A percentile compares a stretch with the other conserved stretches of the same genome.
These are phyloP conservation scores for Scheffersomyces illinoinensis DNA, from an alignment of 1,139 yeast genomes.

Conservation along the genomic window DNA sequence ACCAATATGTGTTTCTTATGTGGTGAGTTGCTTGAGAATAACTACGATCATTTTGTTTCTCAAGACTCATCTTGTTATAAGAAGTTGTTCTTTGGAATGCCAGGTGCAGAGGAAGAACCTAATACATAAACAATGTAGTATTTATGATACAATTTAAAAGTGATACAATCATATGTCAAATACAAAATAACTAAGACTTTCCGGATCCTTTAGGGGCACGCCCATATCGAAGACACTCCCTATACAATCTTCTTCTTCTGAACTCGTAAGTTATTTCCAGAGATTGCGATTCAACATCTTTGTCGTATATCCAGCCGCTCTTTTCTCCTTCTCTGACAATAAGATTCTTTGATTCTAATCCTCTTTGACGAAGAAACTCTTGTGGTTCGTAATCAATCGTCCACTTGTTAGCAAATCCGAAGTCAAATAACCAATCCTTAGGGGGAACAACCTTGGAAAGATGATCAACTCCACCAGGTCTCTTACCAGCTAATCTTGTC, in stretches of 20 bases:
- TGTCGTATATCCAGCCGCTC: conserved; percentile 48
- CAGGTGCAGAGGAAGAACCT: conserved; percentile 25
- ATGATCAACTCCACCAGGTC: conserved; percentile 64
- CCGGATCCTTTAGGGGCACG: conserved; percentile 11
- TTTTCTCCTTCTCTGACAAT: conserved; percentile 37
- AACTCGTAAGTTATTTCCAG: conserved; percentile 36
- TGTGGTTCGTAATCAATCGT: conserved; percentile 54
- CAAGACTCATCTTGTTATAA: conserved; percentile 48
- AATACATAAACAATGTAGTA: background rate
- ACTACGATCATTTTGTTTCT: conserved; percentile 54
- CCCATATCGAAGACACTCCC: conserved; percentile 50
- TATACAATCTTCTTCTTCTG: conserved; percentile 54
- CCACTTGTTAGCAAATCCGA: conserved; percentile 63
- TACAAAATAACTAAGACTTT: conserved; percentile 3
- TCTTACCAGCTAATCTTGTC: conserved; percentile 53
- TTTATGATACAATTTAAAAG: background rate
- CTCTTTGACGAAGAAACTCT: conserved; percentile 55
- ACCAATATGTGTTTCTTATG: conserved; percentile 60
- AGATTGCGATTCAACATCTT: conserved; percentile 17
- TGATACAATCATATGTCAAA: background rate
- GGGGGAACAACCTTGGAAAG: conserved; percentile 68
- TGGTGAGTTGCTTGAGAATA: conserved; percentile 38
- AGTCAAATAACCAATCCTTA: conserved; percentile 69
- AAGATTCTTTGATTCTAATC: conserved; percentile 20
- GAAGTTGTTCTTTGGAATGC: conserved; percentile 58